Evolutionary conservation across 2,329 filamentous ascomycete species (phyloP).

Genomic region (Penicillium sclerotiorum): DNA sequence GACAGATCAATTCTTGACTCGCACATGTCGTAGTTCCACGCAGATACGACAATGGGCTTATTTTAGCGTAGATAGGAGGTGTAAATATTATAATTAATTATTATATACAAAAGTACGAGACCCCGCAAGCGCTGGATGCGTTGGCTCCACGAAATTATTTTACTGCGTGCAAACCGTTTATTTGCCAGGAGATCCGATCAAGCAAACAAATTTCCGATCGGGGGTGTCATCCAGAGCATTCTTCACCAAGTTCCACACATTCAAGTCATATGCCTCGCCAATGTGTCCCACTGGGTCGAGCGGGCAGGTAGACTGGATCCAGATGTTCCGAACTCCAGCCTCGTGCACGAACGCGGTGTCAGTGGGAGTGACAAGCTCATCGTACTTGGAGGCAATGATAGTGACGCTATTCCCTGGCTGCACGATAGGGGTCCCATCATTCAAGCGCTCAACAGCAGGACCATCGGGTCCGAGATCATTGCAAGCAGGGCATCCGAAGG

Average conservation of each 20-base stretch:
- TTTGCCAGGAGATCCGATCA: slow-evolving; percentile 34
- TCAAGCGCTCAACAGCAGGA: slow-evolving; percentile 31
- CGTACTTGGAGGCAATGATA: slow-evolving; percentile 35
- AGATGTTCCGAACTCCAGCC: slow-evolving; percentile 35
- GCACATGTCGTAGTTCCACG: no score
- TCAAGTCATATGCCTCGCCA: slow-evolving; percentile 41
- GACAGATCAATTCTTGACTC: no score
- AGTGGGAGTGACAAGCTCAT: slow-evolving; percentile 41
- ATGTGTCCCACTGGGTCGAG: slow-evolving; percentile 41
- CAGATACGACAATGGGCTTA: no score
- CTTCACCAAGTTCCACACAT: slow-evolving; percentile 43
- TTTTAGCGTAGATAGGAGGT: no score
- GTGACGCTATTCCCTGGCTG: slow-evolving; percentile 38
- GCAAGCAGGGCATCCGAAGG: slow-evolving; percentile 37
- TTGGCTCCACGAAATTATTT: no score
- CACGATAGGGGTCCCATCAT: slow-evolving; percentile 37
- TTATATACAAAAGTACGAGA: neutral
- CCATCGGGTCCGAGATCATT: slow-evolving; percentile 35
- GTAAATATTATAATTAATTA: no score
- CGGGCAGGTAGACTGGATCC: slow-evolving; percentile 36
- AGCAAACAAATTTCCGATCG: slow-evolving; percentile 30
- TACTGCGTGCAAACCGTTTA: no score
- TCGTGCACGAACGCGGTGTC: slow-evolving; percentile 36
- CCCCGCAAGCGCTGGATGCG: no score
- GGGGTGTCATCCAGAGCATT: slow-evolving; percentile 37